Evolutionary conservation across 139 green algal genomes (phyloP), one percentile per base, ranked within the genome.

Genomic region (Coccomyxa sp.): DNA sequence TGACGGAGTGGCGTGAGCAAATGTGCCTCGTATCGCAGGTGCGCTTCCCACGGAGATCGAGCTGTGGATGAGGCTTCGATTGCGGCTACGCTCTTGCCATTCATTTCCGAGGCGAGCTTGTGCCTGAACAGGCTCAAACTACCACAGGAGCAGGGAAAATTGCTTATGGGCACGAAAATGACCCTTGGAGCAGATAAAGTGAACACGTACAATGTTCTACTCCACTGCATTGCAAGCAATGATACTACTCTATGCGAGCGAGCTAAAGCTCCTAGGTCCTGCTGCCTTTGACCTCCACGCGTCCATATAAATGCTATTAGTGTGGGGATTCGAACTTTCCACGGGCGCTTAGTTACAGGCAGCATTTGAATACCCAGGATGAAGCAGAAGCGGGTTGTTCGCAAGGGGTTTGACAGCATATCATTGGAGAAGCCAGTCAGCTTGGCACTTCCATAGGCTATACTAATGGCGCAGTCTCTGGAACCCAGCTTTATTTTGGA

Each of bases 401-500:
- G 27, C 2, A 64, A 18, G 22, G 50, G 50, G 5, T 18, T 64
- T 1, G 22, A 22, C 27, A 4, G 22, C 50, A 64, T 1, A 64
- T 18, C 50, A 64, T 18, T 64, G 50, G 50, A 31, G 18, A 64
- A 64, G 27, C 50, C 22, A 64, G 50, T 2, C 50, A 31, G 50
- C 27, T 31, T 22, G 27, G 50, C 50, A n/a, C 50, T 64, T 10
- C 50, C 27, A 7, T 64, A 22, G 27, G 27, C 50, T 3, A 22
- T 64, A 22, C 22, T 27, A 64, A 64, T 64, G 50, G 27, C 22
- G 50, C 1, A 22, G 29, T 12, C 69, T n/a, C 69, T 74, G 69
- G 69, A 41, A 18, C 10, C 69, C 33, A 74, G 34, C 69, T 41
- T 44, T 74, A 34, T 82, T 33, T 40, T 70, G 68, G 39, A 77